A percentile compares a stretch with the other conserved stretches of the same genome.
These are phyloP conservation scores for Trichoderma gamsii DNA, from an alignment of 495 filamentous ascomycete genomes.

Conservation along the genomic window DNA sequence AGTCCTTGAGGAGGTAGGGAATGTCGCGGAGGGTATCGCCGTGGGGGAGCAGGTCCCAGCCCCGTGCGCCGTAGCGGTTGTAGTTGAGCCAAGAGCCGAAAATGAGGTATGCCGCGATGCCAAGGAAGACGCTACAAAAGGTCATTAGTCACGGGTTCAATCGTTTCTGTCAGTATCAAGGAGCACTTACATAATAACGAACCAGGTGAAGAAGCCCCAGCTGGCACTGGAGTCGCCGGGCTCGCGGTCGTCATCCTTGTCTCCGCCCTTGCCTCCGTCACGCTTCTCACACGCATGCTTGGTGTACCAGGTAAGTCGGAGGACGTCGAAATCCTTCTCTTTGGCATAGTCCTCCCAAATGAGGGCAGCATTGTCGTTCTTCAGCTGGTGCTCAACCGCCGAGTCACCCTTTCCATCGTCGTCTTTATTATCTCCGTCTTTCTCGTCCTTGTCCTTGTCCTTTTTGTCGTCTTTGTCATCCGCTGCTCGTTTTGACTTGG, in stretches of 20 bases:
- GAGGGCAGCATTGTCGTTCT: conserved; percentile 52
- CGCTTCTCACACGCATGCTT: conserved; percentile 72
- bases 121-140: conserved; percentile 68
- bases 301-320: conserved; percentile 77
- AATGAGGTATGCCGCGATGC: conserved; percentile 84
- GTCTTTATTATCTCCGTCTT: conserved; percentile 32
- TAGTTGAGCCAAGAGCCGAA: conserved; percentile 99
- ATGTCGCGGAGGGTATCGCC: conserved; percentile 86
- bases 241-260: conserved; percentile 30
- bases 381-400: conserved; percentile 42
- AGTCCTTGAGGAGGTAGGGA: conserved; percentile 89
- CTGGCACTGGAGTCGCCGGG: conserved; percentile 30
- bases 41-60: conserved; percentile 93
- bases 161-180: background rate
- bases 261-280: conserved; percentile 44
- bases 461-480: conserved; percentile 24
- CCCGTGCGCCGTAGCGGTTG: conserved; percentile 88
- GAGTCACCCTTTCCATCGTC: conserved; percentile 28
- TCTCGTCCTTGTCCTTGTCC: conserved; percentile 23
- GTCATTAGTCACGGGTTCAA: background rate
- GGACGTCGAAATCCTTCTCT: conserved; percentile 43
- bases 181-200: conserved; percentile 80
- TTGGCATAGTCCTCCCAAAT: conserved; percentile 64
- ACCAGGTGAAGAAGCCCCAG: conserved; percentile 98
- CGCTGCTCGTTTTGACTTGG: background rate